These are phyloP conservation scores for Neoascochyta sp. DNA, from an alignment of 2,329 filamentous ascomycete genomes.

Conservation along the genomic window DNA sequence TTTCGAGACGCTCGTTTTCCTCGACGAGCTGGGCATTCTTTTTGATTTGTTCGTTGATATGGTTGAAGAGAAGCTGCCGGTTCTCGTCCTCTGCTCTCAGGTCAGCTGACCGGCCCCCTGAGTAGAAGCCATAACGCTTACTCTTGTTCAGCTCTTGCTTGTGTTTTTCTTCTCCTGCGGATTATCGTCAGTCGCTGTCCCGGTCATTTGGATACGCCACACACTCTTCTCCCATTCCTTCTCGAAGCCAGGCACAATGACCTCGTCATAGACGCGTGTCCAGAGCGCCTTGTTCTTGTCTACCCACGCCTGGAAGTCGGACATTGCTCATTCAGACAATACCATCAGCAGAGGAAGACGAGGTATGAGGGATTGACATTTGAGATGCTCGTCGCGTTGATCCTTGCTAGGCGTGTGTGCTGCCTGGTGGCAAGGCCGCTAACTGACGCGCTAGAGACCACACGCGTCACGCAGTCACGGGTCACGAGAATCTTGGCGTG, in stretches of 20 bases:
- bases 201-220: no score
- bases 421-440: constrained; percentile 7
- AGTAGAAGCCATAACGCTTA: constrained; percentile 7
- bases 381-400: background rate
- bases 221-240: constrained; percentile 35
- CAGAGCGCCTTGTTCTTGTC: constrained; percentile 26
- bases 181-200: no score
- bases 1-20: constrained; percentile 23
- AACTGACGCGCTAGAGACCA: constrained; percentile 12
- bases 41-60: constrained; percentile 24
- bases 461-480: constrained; percentile 21
- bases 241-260: constrained; percentile 31
- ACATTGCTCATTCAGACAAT: constrained; percentile 16
- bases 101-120: constrained; percentile 3
- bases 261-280: constrained; percentile 34
- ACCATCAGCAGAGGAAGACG: no score
- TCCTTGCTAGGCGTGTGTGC: constrained; percentile 7
- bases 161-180: constrained; percentile 24
- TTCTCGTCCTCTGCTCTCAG: constrained; percentile 25
- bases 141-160: constrained; percentile 24
- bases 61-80: constrained; percentile 21
- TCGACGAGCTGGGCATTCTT: constrained; percentile 23
- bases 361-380: no score
- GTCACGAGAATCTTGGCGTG: constrained; percentile 3
- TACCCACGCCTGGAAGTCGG: constrained; percentile 26